Evolutionary conservation across 495 filamentous ascomycete genomes (phyloP).

Genomic region (Podospora bellae-mahoneyi): DNA sequence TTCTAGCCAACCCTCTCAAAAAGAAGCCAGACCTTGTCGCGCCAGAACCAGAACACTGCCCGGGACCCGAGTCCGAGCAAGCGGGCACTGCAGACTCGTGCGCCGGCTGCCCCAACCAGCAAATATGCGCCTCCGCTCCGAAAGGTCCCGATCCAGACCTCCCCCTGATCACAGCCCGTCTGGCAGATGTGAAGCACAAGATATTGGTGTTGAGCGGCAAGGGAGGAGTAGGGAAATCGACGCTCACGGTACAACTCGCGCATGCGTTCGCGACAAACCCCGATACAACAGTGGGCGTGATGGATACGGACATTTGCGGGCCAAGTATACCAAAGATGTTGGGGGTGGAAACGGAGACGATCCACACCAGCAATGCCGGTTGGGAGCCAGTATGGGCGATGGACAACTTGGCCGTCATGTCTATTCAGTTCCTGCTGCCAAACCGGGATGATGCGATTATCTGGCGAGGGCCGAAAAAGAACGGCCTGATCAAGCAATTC

Average conservation of each 20-base stretch:
- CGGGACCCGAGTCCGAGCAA: conserved; percentile 81
- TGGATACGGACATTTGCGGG: conserved; percentile 96
- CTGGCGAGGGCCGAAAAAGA: conserved; percentile 97
- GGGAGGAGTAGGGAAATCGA: conserved; percentile 94
- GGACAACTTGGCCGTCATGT: conserved; percentile 92
- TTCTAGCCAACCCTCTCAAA: conserved; percentile 65
- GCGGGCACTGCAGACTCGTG: conserved; percentile 87
- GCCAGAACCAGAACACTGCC: conserved; percentile 95
- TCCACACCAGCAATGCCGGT: conserved; percentile 74
- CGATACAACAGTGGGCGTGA: conserved; percentile 75
- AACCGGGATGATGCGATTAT: conserved; percentile 90
- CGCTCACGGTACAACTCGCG: conserved; percentile 80
- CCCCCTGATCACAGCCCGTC: conserved; percentile 75
- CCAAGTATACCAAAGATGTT: conserved; percentile 97
- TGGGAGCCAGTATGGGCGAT: conserved; percentile 93
- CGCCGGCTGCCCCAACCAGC: conserved; percentile 91
- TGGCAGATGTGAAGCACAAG: conserved; percentile 81
- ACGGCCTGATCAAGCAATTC: conserved; percentile 95
- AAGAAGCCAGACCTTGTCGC: conserved; percentile 77
- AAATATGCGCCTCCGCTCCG: conserved; percentile 88
- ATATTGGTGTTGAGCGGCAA: conserved; percentile 90
- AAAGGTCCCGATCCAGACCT: conserved; percentile 97
- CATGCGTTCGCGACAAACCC: conserved; percentile 80
- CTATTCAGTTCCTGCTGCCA: conserved; percentile 95
- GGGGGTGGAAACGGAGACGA: conserved; percentile 87